A percentile compares a stretch with the other conserved stretches of the same genome.
phyloP scores from a whole-genome alignment of 768 basidiomycete species.

The Daedalea quercina region DNA sequence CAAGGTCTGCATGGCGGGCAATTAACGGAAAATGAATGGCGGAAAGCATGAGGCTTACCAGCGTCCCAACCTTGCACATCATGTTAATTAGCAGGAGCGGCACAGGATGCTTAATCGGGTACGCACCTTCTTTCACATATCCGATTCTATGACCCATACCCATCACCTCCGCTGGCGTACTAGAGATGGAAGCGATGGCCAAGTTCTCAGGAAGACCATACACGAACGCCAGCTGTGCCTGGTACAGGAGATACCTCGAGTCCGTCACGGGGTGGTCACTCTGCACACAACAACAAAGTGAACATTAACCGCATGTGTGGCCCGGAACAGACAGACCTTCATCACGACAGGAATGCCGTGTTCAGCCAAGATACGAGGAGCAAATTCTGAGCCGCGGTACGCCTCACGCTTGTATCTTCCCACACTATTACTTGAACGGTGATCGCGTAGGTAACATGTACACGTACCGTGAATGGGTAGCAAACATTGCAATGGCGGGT shows the following conservation, averaged over 20 bases:
- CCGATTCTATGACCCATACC: conserved; percentile 45
- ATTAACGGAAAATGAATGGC: not conserved
- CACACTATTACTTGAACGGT: too few relatives aligned
- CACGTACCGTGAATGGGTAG: conserved; percentile 53
- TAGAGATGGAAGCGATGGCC: conserved; percentile 63
- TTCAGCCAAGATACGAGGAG: conserved; percentile 51
- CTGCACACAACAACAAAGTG: conserved; percentile 1
- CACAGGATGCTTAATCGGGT: not conserved
- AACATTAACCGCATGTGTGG: not conserved
- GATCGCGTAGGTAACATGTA: not conserved
- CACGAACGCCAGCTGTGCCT: conserved; percentile 58
- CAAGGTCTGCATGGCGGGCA: conserved; percentile 45
- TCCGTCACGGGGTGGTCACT: conserved; percentile 47
- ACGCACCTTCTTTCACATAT: conserved; percentile 46
- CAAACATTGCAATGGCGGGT: conserved; percentile 76
- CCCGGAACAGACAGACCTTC: conserved; percentile 35
- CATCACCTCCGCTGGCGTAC: conserved; percentile 61
- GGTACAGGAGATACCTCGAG: conserved; percentile 45
- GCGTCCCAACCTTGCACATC: not conserved
- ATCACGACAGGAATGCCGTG: conserved; percentile 50
- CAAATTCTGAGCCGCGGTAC: conserved; percentile 60
- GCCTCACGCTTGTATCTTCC: conserved; percentile 56
- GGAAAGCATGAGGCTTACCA: not conserved
- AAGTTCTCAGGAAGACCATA: conserved; percentile 58
- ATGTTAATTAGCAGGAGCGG: not conserved